Conservation (phyloP, 257 asterid species). For the Scutellaria galericulata region DNA sequence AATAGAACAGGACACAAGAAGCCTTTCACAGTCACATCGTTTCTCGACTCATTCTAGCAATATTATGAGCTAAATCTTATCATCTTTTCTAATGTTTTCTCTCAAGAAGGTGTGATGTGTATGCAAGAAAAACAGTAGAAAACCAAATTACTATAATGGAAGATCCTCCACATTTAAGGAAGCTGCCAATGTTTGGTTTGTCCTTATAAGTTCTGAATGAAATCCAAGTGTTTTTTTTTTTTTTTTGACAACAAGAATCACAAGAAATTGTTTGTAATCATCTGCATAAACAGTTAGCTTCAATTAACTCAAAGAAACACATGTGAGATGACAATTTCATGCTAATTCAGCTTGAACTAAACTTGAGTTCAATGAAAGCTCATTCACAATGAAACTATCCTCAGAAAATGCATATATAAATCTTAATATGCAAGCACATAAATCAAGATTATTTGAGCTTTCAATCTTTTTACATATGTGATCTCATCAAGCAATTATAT, state of each 20-base stretch:
- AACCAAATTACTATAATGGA: no score
- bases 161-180: slow-evolving; percentile 41
- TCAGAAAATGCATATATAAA: background rate
- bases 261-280: background rate
- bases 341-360: background rate
- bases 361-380: background rate
- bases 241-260: background rate
- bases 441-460: background rate
- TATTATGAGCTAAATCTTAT: background rate
- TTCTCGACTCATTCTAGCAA: slow-evolving; percentile 1
- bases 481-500: slow-evolving; percentile 10
- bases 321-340: slow-evolving; percentile 6
- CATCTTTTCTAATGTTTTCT: background rate
- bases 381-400: background rate
- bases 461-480: background rate
- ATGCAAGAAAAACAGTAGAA: slow-evolving; percentile 5
- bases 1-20: background rate
- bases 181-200: slow-evolving; percentile 52
- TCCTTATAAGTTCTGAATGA: slow-evolving; percentile 43
- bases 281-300: background rate
- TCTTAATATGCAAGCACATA: no score
- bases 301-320: background rate
- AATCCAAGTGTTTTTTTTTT: slow-evolving; percentile 23
- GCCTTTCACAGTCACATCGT: background rate
- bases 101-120: slow-evolving; percentile 40